A percentile compares a stretch with the other conserved stretches of the same genome.
Evolutionary conservation across 2,329 filamentous ascomycete species (phyloP).

Genomic region (Colletotrichum cordylinicola): DNA sequence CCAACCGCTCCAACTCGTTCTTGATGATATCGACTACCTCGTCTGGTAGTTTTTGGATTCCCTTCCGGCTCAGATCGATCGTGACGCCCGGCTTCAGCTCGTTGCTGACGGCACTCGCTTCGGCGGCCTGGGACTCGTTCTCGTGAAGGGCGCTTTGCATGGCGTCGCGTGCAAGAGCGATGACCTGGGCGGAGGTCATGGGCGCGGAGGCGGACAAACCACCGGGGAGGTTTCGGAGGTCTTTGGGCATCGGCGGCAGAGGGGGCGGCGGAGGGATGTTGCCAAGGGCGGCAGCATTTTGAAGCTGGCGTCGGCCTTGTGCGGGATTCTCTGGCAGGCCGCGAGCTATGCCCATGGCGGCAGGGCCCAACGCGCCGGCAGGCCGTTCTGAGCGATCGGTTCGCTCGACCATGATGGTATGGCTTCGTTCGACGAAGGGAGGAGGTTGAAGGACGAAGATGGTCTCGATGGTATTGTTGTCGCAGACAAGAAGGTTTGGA

Average conservation of each 20-base stretch:
- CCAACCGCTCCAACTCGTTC: slow-evolving; percentile 74
- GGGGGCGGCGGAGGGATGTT: slow-evolving; percentile 46
- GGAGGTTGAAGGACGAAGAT: not conserved
- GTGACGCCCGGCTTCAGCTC: slow-evolving; percentile 75
- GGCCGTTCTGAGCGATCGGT: slow-evolving; percentile 27
- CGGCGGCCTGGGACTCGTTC: slow-evolving; percentile 67
- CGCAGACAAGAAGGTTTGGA: not conserved
- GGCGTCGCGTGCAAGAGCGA: slow-evolving; percentile 68
- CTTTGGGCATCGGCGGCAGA: slow-evolving; percentile 50
- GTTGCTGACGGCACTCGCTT: slow-evolving; percentile 63
- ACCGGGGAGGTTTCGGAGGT: slow-evolving; percentile 51
- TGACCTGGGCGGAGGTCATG: slow-evolving; percentile 67
- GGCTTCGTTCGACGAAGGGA: not conserved
- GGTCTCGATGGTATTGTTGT: not conserved
- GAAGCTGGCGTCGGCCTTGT: slow-evolving; percentile 42
- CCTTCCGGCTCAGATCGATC: slow-evolving; percentile 78
- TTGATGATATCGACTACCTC: slow-evolving; percentile 79
- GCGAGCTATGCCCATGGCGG: slow-evolving; percentile 39
- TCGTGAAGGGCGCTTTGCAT: slow-evolving; percentile 72
- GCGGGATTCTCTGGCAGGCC: slow-evolving; percentile 46
- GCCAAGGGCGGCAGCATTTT: slow-evolving; percentile 40
- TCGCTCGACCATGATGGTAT: slow-evolving; percentile 21
- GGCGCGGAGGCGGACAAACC: slow-evolving; percentile 55
- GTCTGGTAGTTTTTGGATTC: slow-evolving; percentile 73
- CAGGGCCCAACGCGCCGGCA: slow-evolving; percentile 32